Evolutionary conservation across 148 eudicot species (phyloP).

Genomic region (Diospyros kaki): DNA sequence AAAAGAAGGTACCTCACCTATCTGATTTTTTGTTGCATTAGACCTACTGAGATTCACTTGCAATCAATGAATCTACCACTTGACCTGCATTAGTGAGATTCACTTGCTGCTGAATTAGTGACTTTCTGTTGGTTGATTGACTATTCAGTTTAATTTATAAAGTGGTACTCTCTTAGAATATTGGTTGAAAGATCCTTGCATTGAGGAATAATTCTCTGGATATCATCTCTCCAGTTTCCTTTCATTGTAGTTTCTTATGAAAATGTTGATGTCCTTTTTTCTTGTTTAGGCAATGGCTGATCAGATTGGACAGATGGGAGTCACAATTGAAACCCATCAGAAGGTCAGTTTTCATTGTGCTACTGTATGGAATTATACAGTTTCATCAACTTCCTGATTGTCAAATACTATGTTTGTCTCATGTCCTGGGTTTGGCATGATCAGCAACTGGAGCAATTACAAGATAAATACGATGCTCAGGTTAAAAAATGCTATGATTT

Average conservation of each 20-base stretch:
- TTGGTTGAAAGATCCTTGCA: not conserved
- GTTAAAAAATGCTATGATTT: conserved; percentile 49
- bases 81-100: too few relatives aligned
- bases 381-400: not conserved
- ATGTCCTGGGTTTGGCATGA: not conserved
- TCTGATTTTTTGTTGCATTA: not conserved
- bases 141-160: not conserved
- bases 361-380: not conserved
- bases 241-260: not conserved
- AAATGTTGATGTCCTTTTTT: not conserved
- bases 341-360: conserved; percentile 36
- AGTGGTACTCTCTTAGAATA: not conserved
- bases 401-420: not conserved
- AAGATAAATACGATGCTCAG: conserved; percentile 47
- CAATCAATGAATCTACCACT: not conserved
- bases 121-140: not conserved
- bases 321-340: conserved; percentile 56
- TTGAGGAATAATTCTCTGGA: not conserved
- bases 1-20: conserved; percentile 51
- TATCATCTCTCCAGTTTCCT: not conserved
- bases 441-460: conserved; percentile 64
- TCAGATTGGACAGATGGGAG: conserved; percentile 75
- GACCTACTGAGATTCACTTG: not conserved
- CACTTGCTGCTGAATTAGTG: not conserved
- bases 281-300: conserved; percentile 67